Evolutionary conservation across 768 basidiomycete genomes (phyloP).

Genomic region (Strobilomyces confusus): DNA sequence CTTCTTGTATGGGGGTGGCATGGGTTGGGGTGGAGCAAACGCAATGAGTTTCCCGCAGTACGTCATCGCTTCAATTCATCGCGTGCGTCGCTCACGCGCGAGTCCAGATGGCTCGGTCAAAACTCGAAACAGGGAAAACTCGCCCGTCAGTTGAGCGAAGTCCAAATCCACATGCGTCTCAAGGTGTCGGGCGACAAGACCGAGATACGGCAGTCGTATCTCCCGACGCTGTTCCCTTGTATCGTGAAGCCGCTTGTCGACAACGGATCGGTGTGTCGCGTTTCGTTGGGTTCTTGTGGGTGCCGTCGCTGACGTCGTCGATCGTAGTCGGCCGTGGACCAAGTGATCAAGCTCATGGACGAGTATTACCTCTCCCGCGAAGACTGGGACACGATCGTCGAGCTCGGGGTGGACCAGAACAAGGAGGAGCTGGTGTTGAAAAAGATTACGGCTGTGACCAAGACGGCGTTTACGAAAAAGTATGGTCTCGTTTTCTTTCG

Average conservation of each 20-base stretch:
- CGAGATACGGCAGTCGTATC: conserved; percentile 88
- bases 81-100: not conserved
- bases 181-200: conserved; percentile 86
- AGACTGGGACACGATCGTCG: conserved; percentile 95
- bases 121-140: conserved; percentile 92
- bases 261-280: conserved; percentile 60
- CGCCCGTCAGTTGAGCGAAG: conserved; percentile 73
- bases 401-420: conserved; percentile 83
- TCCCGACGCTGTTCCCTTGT: conserved; percentile 82
- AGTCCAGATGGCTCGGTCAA: conserved; percentile 87
- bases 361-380: conserved; percentile 91
- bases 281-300: not conserved
- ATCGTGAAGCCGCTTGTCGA: conserved; percentile 78
- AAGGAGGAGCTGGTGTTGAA: conserved; percentile 75
- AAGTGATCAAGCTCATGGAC: conserved; percentile 87
- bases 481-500: conserved; percentile 34
- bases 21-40: conserved; percentile 62
- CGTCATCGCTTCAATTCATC: conserved; percentile 24
- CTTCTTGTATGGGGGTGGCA: conserved; percentile 69
- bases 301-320: not conserved
- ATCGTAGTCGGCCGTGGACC: conserved; percentile 53
- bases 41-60: conserved; percentile 82
- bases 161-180: conserved; percentile 94
- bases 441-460: conserved; percentile 77
- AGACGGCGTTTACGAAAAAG: conserved; percentile 83